Conservation (phyloP, 2,329 filamentous ascomycete species). For the Atkinsonella texensis region DNA sequence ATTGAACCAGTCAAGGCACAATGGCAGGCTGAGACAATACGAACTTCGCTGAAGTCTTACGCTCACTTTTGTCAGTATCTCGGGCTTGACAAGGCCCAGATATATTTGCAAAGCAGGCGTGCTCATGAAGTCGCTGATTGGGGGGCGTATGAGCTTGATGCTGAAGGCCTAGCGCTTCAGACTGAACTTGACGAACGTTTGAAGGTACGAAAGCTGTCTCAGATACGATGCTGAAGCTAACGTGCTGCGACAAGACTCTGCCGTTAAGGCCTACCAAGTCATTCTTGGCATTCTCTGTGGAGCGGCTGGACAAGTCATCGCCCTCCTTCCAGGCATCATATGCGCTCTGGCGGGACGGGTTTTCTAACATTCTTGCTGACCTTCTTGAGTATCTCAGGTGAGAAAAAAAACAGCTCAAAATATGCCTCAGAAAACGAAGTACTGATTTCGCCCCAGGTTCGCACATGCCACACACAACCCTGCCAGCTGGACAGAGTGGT, state of each 20-base stretch:
- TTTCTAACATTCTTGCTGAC: constrained; percentile 73
- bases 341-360: constrained; percentile 71
- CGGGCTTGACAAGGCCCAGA: constrained; percentile 66
- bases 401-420: background rate
- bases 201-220: constrained; percentile 33
- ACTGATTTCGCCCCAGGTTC: constrained; percentile 38
- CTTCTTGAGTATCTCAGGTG: constrained; percentile 72
- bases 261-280: constrained; percentile 83
- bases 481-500: constrained; percentile 67
- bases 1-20: constrained; percentile 68
- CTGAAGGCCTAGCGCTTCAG: constrained; percentile 69
- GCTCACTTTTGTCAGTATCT: constrained; percentile 68
- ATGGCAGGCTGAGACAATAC: constrained; percentile 65
- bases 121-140: constrained; percentile 74
- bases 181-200: constrained; percentile 65
- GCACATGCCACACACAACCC: constrained; percentile 88
- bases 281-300: constrained; percentile 83
- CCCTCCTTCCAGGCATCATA: constrained; percentile 64
- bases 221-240: constrained; percentile 6
- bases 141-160: constrained; percentile 65
- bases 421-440: background rate
- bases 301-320: constrained; percentile 67
- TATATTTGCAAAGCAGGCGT: constrained; percentile 61
- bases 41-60: constrained; percentile 60
- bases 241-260: constrained; percentile 36